Evolutionary conservation across 805 yeast species (phyloP).

Genomic region (Trichomonascus vanleenenianus): DNA sequence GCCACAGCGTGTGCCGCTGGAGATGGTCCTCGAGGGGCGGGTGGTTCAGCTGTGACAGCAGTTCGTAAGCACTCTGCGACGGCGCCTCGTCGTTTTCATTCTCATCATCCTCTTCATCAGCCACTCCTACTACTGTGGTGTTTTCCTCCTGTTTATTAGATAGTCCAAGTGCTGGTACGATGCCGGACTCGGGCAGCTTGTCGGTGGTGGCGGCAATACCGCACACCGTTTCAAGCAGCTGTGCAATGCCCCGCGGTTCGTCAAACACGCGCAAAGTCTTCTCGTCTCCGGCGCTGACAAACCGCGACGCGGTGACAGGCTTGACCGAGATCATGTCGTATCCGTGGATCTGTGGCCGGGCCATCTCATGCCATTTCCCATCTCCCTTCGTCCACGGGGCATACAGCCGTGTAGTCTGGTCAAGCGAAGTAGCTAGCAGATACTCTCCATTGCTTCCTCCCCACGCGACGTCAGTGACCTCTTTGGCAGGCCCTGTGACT

Average conservation of each 20-base stretch:
- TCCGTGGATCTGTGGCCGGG: constrained; percentile 97
- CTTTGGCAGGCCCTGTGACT: constrained; percentile 67
- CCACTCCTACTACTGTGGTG: constrained; percentile 25
- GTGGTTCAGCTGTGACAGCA: constrained; percentile 30
- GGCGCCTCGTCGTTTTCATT: constrained; percentile 25
- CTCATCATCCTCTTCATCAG: constrained; percentile 37
- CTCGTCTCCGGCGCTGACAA: constrained; percentile 94
- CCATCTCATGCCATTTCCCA: constrained; percentile 73
- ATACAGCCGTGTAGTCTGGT: constrained; percentile 85
- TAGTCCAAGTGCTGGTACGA: constrained; percentile 86
- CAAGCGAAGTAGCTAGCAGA: constrained; percentile 71
- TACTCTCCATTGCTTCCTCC: constrained; percentile 49
- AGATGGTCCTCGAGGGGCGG: constrained; percentile 89
- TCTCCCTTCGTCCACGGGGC: constrained; percentile 48
- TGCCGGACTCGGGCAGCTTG: constrained; percentile 69
- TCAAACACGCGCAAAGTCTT: constrained; percentile 84
- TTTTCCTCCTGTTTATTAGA: constrained; percentile 72
- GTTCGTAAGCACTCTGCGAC: constrained; percentile 13
- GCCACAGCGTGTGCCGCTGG: constrained; percentile 89
- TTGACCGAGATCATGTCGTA: constrained; percentile 86
- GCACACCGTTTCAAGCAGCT: constrained; percentile 48
- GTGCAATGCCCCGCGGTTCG: constrained; percentile 72
- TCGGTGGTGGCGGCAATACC: constrained; percentile 31
- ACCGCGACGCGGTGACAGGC: constrained; percentile 49
- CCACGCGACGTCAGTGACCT: constrained; percentile 73